Percentiles rank a stretch among this genome's conserved stretches.
Evolutionary conservation across 2,329 filamentous ascomycete genomes (phyloP).

Genomic region (Lecanicillium sp.): DNA sequence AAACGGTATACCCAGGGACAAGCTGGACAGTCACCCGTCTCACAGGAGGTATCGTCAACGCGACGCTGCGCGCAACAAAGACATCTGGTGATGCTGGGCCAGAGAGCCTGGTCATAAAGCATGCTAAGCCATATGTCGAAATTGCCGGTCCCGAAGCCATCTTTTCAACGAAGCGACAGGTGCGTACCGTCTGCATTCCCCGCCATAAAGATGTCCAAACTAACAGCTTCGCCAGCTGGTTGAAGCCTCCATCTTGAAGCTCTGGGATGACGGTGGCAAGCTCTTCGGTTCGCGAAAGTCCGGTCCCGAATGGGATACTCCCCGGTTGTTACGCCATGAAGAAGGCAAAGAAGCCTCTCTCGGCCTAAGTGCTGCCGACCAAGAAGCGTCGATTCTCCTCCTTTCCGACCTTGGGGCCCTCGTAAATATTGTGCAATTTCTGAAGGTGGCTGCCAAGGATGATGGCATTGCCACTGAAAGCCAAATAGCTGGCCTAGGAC

Average conservation of each 20-base stretch:
- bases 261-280: slow-evolving; percentile 7
- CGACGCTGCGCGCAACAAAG: slow-evolving; percentile 10
- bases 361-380: slow-evolving; percentile 4
- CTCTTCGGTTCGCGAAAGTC: slow-evolving; percentile 3
- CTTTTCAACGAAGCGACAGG: slow-evolving; percentile 13
- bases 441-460: slow-evolving; percentile 3
- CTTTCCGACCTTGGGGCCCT: slow-evolving; percentile 9
- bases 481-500: slow-evolving; percentile 7
- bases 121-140: slow-evolving; percentile 12
- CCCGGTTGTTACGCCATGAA: slow-evolving; percentile 10
- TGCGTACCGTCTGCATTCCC: not conserved
- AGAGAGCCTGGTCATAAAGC: slow-evolving; percentile 13
- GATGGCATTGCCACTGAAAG: not conserved
- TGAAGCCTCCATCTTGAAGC: slow-evolving; percentile 7
- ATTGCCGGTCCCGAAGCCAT: slow-evolving; percentile 8
- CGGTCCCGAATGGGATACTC: slow-evolving; percentile 7
- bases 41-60: slow-evolving; percentile 13
- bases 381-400: slow-evolving; percentile 9
- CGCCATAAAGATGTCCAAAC: not conserved
- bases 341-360: slow-evolving; percentile 8
- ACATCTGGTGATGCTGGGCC: slow-evolving; percentile 5
- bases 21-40: slow-evolving; percentile 8
- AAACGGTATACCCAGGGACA: slow-evolving; percentile 8
- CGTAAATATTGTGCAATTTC: slow-evolving; percentile 10
- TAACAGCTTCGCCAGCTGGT: slow-evolving; percentile 2